A percentile compares a stretch with the other conserved stretches of the same genome.
phyloP scores from a whole-genome alignment of 1,284 basidiomycete genomes.

The Tetrapyrgos nigripes region DNA sequence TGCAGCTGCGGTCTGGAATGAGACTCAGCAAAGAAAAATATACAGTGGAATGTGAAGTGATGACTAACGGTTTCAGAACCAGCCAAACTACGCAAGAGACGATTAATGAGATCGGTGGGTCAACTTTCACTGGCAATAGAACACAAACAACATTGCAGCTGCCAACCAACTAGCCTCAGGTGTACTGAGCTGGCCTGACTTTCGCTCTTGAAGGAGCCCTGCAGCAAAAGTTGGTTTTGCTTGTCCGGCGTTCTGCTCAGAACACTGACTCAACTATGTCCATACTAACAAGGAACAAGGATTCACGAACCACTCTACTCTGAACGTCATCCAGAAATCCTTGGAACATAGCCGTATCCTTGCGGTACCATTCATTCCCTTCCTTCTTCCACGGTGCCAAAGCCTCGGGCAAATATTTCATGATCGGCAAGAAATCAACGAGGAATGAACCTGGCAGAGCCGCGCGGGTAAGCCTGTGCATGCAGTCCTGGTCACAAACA shows the following conservation, averaged over 20 bases:
- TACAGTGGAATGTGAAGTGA: not conserved
- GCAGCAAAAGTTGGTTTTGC: not conserved
- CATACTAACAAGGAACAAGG: not conserved
- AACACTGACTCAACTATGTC: not conserved
- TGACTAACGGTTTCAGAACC: slow-evolving; percentile 15
- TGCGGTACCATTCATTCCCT: no score
- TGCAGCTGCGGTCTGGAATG: slow-evolving; percentile 16
- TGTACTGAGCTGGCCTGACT: not conserved
- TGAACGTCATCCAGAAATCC: not conserved
- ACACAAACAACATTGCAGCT: slow-evolving; percentile 9
- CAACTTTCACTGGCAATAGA: not conserved
- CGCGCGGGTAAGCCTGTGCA: no score
- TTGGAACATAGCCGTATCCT: slow-evolving; percentile 1
- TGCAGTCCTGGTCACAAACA: no score
- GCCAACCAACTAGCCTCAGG: slow-evolving; percentile 14
- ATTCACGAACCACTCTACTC: not conserved
- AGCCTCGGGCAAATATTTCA: no score
- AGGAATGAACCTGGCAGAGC: no score
- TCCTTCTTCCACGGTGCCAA: no score
- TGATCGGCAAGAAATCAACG: no score
- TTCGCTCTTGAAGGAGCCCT: not conserved
- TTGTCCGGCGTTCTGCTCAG: not conserved
- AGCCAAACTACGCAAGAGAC: slow-evolving; percentile 2
- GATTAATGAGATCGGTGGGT: not conserved
- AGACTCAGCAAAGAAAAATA: not conserved